phyloP scores from a whole-genome alignment of 805 yeast genomes.

The Pichia heedii region DNA sequence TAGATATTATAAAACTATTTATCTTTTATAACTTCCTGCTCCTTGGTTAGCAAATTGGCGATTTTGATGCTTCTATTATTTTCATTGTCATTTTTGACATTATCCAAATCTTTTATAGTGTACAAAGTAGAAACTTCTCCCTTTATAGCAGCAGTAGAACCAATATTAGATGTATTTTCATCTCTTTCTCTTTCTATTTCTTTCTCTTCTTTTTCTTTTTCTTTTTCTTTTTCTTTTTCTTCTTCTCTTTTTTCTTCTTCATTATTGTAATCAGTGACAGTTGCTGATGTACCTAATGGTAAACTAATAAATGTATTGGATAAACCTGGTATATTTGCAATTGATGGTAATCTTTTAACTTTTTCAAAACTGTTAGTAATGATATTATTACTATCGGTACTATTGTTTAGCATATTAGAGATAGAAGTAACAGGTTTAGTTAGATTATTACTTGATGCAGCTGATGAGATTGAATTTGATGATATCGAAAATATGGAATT shows the following conservation, averaged over 20 bases:
- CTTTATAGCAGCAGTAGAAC: too few relatives aligned
- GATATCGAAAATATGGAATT: conserved; percentile 21
- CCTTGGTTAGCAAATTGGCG: too few relatives aligned
- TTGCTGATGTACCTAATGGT: background rate
- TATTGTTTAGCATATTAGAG: conserved; percentile 16
- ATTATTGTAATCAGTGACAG: background rate
- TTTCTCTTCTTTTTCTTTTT: background rate
- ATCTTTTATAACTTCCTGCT: too few relatives aligned
- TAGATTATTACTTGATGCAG: conserved; percentile 14
- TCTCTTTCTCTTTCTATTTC: too few relatives aligned
- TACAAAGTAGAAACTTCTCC: too few relatives aligned
- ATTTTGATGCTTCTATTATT: too few relatives aligned
- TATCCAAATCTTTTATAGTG: too few relatives aligned
- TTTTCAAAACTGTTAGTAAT: background rate
- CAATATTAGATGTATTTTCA: too few relatives aligned
- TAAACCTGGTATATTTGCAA: background rate
- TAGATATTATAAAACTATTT: too few relatives aligned
- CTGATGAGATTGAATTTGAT: conserved; percentile 16
- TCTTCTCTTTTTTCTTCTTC: background rate
- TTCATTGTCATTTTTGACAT: too few relatives aligned
- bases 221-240: background rate
- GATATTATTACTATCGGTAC: too few relatives aligned
- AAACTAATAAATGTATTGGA: background rate
- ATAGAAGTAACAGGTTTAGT: conserved; percentile 21
- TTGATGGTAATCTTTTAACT: background rate